Evolutionary conservation across 1,284 basidiomycete species (phyloP).

Genomic region (Schizophyllum commune): DNA sequence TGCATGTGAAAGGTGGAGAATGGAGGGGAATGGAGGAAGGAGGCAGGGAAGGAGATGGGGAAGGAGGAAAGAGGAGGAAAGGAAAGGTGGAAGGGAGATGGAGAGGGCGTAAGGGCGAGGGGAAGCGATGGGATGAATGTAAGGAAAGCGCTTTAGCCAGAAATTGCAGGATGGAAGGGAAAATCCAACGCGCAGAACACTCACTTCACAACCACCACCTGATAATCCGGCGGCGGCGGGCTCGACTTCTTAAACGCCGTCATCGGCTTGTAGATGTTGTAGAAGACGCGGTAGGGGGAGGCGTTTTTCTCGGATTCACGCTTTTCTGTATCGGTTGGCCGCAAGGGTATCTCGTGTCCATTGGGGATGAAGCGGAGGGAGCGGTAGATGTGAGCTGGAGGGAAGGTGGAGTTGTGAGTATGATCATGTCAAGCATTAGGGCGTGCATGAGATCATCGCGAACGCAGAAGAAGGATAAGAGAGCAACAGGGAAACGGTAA

Average conservation of each 20-base stretch:
- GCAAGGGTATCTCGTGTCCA: conserved; percentile 40
- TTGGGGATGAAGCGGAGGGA: conserved; percentile 71
- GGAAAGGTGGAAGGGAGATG: no score
- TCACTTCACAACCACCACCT: conserved; percentile 80
- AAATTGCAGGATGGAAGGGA: no score
- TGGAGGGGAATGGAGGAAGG: no score
- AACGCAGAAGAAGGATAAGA: no score
- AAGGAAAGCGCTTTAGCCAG: conserved; percentile 4
- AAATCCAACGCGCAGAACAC: no score
- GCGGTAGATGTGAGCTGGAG: conserved; percentile 64
- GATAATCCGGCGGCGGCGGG: conserved; percentile 81
- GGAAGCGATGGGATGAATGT: no score
- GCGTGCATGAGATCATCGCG: no score
- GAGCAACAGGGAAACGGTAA: neutral
- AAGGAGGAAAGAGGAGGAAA: conserved; percentile 1
- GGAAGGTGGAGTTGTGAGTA: no score
- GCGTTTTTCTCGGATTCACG: conserved; percentile 8
- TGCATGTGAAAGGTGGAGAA: no score
- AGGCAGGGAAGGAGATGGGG: conserved; percentile 6
- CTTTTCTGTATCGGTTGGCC: conserved; percentile 17
- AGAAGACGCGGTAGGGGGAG: conserved; percentile 81
- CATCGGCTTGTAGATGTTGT: conserved; percentile 85
- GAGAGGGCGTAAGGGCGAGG: no score
- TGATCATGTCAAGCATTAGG: no score
- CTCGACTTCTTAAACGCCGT: conserved; percentile 78